Percentiles rank a stretch among this genome's conserved stretches.
Evolutionary conservation across 2,329 filamentous ascomycete species (phyloP).

Genomic region (Pseudogymnoascus sp.): DNA sequence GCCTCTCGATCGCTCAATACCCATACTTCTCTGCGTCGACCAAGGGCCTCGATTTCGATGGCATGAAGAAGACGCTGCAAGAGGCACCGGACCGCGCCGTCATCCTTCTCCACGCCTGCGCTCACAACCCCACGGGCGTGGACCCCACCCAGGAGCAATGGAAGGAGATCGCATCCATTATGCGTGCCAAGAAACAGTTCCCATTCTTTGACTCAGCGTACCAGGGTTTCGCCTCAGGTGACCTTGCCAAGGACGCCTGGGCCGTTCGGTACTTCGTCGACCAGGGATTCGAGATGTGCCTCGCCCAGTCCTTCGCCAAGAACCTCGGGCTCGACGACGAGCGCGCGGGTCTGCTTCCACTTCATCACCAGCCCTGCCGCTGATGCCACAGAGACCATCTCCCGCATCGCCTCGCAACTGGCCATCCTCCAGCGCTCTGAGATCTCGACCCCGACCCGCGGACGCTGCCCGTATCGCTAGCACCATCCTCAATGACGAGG

Average conservation of each 20-base stretch:
- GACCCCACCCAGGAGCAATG: constrained; percentile 92
- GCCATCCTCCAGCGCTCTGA: constrained; percentile 93
- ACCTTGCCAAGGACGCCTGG: constrained; percentile 76
- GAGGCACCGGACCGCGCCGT: constrained; percentile 72
- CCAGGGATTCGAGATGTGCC: constrained; percentile 79
- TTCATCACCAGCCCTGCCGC: constrained; percentile 69
- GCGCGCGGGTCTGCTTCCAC: constrained; percentile 93
- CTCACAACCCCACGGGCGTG: constrained; percentile 96
- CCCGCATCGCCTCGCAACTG: constrained; percentile 76
- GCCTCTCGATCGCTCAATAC: constrained; percentile 71
- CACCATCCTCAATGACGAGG: constrained; percentile 73
- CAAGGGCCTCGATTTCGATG: constrained; percentile 85
- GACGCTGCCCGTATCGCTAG: constrained; percentile 89
- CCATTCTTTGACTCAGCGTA: constrained; percentile 98
- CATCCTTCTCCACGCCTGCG: constrained; percentile 88
- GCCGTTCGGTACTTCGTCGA: constrained; percentile 93
- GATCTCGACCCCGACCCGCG: constrained; percentile 92
- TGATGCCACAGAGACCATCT: constrained; percentile 54
- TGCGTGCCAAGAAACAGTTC: constrained; percentile 77
- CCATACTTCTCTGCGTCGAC: constrained; percentile 90
- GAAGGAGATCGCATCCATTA: constrained; percentile 76
- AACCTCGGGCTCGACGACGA: constrained; percentile 97
- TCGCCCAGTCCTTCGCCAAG: constrained; percentile 95
- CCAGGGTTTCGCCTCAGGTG: constrained; percentile 93
- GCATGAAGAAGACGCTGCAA: constrained; percentile 68